Base-by-base conservation (phyloP, 2,329 filamentous ascomycete species). In the Atkinsonella texensis region DNA sequence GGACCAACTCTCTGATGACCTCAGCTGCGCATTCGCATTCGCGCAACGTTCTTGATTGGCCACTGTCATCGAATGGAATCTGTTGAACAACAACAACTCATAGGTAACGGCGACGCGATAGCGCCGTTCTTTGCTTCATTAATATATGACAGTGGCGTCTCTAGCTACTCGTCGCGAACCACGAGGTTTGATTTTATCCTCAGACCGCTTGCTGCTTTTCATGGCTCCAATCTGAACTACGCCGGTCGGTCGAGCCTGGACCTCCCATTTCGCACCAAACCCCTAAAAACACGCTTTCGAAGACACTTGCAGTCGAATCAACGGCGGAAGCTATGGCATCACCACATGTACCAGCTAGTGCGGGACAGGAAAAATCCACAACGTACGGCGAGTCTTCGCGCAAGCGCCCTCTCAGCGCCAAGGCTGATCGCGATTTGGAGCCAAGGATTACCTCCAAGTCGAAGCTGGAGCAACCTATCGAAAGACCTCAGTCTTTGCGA, bases 381-480 rank as follows among this genome's bases (percentile, higher is more conserved):
- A 49, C 49, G 33, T 54, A 54, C 42, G 48, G 49, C 35, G 35
- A 20, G 2, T 43, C 49, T 33, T 48, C 45, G 12, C 52, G 49
- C 31, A 54, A 49, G 28, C 35, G 49, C 15, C 31, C 49, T 41
- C 42, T 46, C 2, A 43, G 18, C 23, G 15, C 32, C 12, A 42
- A 28, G 11, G 38, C 17, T 8, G 33, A 44, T 6, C 31, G 35
- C 28, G 38, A 43, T 44, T 13, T 33, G 12, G 35, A 48, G 9
- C 18, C 46, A 39, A 31, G 10, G 10, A 23, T 13, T 20, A 17
- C 32, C 28, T 46, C 51, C 20, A 32, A n/a, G 15, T 23, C 18
- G 15, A 52, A 46, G 23, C 17, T 46, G 5, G 41, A 48, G 38
- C 51, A 42, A 23, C 31, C 39, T 8, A 4, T 46, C 17, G 28